Conservation (phyloP, 2,329 filamentous ascomycete species). For the Leptographium radiaticola region DNA sequence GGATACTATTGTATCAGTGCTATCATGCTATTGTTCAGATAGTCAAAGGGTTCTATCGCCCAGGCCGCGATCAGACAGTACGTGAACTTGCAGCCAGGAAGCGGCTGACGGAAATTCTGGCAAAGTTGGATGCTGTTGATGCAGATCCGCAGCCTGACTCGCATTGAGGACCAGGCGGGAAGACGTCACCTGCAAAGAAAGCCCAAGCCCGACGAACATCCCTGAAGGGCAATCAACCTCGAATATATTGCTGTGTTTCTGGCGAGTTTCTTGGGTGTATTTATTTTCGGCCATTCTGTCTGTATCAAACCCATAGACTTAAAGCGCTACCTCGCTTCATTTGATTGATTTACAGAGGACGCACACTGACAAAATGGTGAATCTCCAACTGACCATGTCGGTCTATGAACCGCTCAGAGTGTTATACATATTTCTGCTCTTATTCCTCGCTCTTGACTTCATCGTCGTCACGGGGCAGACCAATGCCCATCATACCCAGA, state of each 20-base stretch:
- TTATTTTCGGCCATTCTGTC: too few relatives aligned
- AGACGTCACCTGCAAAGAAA: conserved; percentile 32
- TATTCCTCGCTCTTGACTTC: conserved; percentile 41
- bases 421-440: conserved; percentile 8
- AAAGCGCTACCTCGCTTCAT: too few relatives aligned
- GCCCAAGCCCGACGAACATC: conserved; percentile 16
- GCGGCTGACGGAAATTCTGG: conserved; percentile 33
- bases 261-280: too few relatives aligned
- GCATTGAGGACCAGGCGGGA: conserved; percentile 24
- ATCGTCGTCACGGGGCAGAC: conserved; percentile 50
- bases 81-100: conserved; percentile 40
- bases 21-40: conserved; percentile 41
- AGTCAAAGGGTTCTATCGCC: conserved; percentile 42
- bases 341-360: too few relatives aligned
- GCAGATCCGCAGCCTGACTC: conserved; percentile 17
- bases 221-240: too few relatives aligned
- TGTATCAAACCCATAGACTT: too few relatives aligned
- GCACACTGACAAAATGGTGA: too few relatives aligned
- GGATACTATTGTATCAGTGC: conserved; percentile 43
- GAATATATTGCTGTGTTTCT: too few relatives aligned
- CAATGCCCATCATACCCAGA: conserved; percentile 72
- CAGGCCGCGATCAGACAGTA: conserved; percentile 30
- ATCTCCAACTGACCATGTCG: too few relatives aligned
- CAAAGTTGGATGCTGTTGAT: conserved; percentile 24
- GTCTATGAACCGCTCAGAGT: not conserved